phyloP scores from a whole-genome alignment of 2,329 filamentous ascomycete species.

The Onygenales sp. region DNA sequence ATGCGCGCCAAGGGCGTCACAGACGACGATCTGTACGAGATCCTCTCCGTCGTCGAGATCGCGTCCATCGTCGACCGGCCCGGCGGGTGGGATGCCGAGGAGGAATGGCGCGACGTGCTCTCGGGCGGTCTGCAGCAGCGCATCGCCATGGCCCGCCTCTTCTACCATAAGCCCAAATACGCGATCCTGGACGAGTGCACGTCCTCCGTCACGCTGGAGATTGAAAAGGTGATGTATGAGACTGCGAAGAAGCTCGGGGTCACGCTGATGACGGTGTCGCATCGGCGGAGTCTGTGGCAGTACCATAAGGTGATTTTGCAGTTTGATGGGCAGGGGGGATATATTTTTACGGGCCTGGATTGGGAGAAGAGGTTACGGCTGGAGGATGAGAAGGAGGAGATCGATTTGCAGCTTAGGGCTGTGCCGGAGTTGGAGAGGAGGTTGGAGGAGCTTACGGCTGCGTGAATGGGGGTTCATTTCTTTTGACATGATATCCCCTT shows the following conservation, averaged over 20 bases:
- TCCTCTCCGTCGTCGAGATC: constrained; percentile 72
- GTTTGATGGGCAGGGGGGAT: constrained; percentile 90
- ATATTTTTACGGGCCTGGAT: constrained; percentile 81
- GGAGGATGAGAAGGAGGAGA: constrained; percentile 93
- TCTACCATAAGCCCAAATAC: constrained; percentile 87
- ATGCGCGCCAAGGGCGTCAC: constrained; percentile 79
- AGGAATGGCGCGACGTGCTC: constrained; percentile 92
- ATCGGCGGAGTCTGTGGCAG: constrained; percentile 86
- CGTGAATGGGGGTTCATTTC: constrained; percentile 7
- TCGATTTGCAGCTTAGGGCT: constrained; percentile 74
- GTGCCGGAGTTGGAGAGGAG: constrained; percentile 82
- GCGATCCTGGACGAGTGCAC: constrained; percentile 98
- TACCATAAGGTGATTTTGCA: constrained; percentile 92
- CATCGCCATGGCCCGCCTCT: constrained; percentile 89
- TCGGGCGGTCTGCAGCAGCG: constrained; percentile 90
- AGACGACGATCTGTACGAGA: constrained; percentile 66
- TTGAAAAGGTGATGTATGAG: constrained; percentile 94
- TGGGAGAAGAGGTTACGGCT: constrained; percentile 74
- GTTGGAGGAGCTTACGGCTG: constrained; percentile 63
- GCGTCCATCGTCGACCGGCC: constrained; percentile 72
- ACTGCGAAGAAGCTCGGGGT: constrained; percentile 85
- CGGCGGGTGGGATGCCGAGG: constrained; percentile 82
- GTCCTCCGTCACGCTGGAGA: constrained; percentile 85
- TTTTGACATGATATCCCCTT: background rate
- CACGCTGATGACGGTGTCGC: constrained; percentile 93